Conservation (phyloP, 805 yeast genomes). For the Cephaloascus albidus region DNA sequence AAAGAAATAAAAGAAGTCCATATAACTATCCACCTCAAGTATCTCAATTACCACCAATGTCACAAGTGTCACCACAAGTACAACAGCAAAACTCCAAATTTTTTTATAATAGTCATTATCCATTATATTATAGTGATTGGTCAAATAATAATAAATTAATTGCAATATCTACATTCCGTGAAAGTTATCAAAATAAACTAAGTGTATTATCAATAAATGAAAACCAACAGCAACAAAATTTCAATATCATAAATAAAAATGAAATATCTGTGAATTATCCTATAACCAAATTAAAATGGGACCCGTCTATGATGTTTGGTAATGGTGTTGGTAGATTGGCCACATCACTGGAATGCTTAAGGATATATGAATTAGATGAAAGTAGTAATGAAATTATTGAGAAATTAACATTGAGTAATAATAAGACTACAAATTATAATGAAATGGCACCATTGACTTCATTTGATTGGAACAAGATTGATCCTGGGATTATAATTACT, state of each 20-base stretch:
- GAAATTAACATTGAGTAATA: conserved; percentile 27
- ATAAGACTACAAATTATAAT: conserved; percentile 34
- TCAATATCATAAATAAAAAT: too few relatives aligned
- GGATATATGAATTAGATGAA: conserved; percentile 42
- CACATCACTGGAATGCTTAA: conserved; percentile 62
- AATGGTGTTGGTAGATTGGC: conserved; percentile 39
- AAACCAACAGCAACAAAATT: too few relatives aligned
- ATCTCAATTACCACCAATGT: too few relatives aligned
- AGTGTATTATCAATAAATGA: too few relatives aligned
- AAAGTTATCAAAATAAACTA: conserved; percentile 62
- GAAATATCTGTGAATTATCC: conserved; percentile 58
- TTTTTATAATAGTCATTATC: conserved; percentile 37
- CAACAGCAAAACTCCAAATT: conserved; percentile 1
- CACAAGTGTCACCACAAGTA: conserved; percentile 1
- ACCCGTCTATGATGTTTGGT: conserved; percentile 30
- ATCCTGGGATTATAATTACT: conserved; percentile 65
- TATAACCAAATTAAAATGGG: conserved; percentile 68
- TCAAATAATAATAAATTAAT: conserved; percentile 34
- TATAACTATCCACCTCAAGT: too few relatives aligned
- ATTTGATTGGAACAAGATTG: conserved; percentile 82
- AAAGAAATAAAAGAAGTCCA: too few relatives aligned
- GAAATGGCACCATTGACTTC: conserved; percentile 84
- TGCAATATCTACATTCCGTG: conserved; percentile 73
- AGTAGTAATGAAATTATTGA: conserved; percentile 19
- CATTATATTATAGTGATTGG: conserved; percentile 48